Base-by-base conservation (phyloP, 495 filamentous ascomycete genomes). In the Xylaria bambusicola region DNA sequence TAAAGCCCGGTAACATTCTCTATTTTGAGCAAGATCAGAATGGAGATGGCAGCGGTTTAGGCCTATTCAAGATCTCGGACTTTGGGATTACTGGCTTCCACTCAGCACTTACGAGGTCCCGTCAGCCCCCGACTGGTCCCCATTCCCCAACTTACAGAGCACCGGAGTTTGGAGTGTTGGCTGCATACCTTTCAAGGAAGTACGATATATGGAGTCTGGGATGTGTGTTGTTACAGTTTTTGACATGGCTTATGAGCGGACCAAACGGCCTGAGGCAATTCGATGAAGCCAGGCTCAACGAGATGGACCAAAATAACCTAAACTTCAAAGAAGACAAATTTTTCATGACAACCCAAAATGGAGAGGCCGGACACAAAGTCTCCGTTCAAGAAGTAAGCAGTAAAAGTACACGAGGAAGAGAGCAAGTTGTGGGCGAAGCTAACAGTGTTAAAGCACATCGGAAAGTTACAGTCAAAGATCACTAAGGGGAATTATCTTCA, bases 201-300 rank as follows among this genome's bases (percentile, higher is more conserved):
- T 50, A 50, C 27, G 48, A 50, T 36, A 50, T 50, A 35, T 50
- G 48, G 48, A 7, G 8, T 29, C 15, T 50, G 10, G 48, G 48
- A 2, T 50, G 48, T 23, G 48, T 50, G 17, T 0, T 50, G 2
- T 18, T 50, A 15, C 29, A 50, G 6, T 50, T 50, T 17, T 18
- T 50, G 6, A 50, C 48, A 5, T 50, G 48, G 48, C 10, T 50
- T 13, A 50, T 50, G 10, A 7, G 27, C 18, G 48, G 48, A 23
- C 48, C 17, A 7, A 3, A 35, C 5, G 29, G 3, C 3, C 18
- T 50, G 9, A 21, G 9, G 35, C 29, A 23, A 7, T 50, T 50
- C 9, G 27, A 50, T 8, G 1, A 36, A 15, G 9, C 20, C 3
- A 27, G 48, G 2, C 20, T 49, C 6, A 9, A 49, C 1, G 46